phyloP scores from a whole-genome alignment of 371 early-diverging fungal species.

The Rhizopus sp. region DNA sequence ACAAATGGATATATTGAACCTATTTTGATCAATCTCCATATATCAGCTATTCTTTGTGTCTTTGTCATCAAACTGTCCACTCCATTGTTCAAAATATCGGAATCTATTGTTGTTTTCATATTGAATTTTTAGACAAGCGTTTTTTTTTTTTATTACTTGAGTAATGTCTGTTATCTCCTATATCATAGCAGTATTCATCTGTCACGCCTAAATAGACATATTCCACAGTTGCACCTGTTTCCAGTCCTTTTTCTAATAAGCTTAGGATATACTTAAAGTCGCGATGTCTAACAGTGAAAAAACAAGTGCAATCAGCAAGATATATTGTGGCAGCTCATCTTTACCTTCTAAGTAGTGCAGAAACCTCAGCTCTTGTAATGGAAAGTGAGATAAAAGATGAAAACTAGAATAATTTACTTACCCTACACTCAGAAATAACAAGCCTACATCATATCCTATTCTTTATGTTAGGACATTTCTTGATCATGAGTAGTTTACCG shows the following conservation, averaged over 20 bases:
- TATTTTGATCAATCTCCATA: neutral
- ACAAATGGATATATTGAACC: neutral
- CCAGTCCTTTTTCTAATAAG: neutral
- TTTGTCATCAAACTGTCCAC: conserved; percentile 1
- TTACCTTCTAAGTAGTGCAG: neutral
- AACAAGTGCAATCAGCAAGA: neutral
- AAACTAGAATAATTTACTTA: neutral
- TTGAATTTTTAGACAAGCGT: too few relatives aligned
- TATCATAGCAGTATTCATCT: neutral
- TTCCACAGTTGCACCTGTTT: neutral
- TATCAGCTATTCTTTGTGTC: neutral
- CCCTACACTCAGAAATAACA: neutral
- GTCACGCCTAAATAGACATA: neutral
- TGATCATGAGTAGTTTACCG: neutral
- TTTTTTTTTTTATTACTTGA: neutral
- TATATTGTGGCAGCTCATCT: neutral
- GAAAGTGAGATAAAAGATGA: neutral
- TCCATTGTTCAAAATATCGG: neutral
- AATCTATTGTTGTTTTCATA: neutral
- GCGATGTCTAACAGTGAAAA: neutral
- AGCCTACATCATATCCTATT: neutral
- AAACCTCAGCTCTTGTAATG: neutral
- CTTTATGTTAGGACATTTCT: neutral
- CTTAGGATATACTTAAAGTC: neutral
- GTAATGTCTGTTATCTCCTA: neutral